Conservation (phyloP, 306 rosid genomes). For the Glycyrrhiza uralensis region DNA sequence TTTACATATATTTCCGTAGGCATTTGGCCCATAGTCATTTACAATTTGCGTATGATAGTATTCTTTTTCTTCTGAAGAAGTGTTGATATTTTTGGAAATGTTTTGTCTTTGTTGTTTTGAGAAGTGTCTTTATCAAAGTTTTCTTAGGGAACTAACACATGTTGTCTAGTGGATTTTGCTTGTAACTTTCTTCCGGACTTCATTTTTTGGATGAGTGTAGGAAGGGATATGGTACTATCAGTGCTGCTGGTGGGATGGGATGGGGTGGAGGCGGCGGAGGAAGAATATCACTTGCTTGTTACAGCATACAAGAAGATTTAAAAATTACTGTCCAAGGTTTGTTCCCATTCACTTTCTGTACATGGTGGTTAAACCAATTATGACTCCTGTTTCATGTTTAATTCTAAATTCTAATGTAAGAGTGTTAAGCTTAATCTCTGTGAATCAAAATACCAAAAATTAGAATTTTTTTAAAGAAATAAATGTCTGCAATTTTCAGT, state of each 20-base stretch:
- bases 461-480: neutral
- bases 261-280: conserved; percentile 99
- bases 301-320: conserved; percentile 95
- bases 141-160: conserved; percentile 7
- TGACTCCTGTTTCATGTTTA: conserved; percentile 28
- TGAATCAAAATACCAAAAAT: neutral
- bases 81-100: conserved; percentile 17
- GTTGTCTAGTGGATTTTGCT: conserved; percentile 9
- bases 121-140: conserved; percentile 5
- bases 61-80: neutral
- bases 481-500: conserved; percentile 15
- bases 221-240: conserved; percentile 87
- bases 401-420: conserved; percentile 32
- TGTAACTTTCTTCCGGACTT: conserved; percentile 23
- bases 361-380: conserved; percentile 14
- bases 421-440: conserved; percentile 28
- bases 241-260: conserved; percentile 97
- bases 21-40: conserved; percentile 12
- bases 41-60: conserved; percentile 18
- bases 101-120: conserved; percentile 14
- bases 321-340: conserved; percentile 80
- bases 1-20: conserved; percentile 18
- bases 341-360: conserved; percentile 25
- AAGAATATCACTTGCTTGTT: conserved; percentile 93
- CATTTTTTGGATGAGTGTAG: conserved; percentile 43